Evolutionary conservation across 2,329 filamentous ascomycete genomes (phyloP).

Genomic region (Alternaria ventricosa): DNA sequence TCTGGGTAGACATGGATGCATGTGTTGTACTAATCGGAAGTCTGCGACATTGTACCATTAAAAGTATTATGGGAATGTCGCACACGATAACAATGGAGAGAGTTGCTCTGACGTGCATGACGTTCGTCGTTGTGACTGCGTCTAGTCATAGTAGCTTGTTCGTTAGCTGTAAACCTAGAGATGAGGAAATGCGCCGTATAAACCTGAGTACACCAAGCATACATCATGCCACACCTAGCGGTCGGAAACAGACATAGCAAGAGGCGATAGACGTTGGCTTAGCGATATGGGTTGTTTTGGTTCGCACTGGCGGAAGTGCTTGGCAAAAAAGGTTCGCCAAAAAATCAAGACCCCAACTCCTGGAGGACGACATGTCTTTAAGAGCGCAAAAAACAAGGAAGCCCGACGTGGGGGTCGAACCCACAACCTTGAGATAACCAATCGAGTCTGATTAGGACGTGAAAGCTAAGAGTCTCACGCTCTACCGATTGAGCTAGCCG

Average conservation of each 20-base stretch:
- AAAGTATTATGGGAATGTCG: not conserved
- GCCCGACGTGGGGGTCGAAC: conserved; percentile 23
- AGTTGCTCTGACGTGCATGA: not conserved
- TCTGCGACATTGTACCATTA: not conserved
- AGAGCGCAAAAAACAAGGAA: conserved; percentile 1
- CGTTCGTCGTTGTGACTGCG: not conserved
- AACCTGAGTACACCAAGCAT: not conserved
- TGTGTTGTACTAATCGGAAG: not conserved
- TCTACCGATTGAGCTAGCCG: conserved; percentile 49
- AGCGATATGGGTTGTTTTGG: not conserved
- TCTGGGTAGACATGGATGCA: not conserved
- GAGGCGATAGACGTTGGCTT: not conserved
- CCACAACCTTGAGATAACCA: conserved; percentile 22
- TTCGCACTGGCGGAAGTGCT: not conserved
- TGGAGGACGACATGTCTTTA: not conserved
- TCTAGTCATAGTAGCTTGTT: not conserved
- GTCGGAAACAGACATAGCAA: not conserved
- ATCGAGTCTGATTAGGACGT: conserved; percentile 16
- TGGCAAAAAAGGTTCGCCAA: not conserved
- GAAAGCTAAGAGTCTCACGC: conserved; percentile 49
- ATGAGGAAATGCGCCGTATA: not conserved
- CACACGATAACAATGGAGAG: not conserved
- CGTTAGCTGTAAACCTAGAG: not conserved
- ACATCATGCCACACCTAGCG: not conserved
- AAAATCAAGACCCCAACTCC: not conserved